A percentile compares a stretch with the other conserved stretches of the same genome.
phyloP scores from a whole-genome alignment of 176 grass and related monocot species.

The maize (Zea mays) region Zm-B73-REFERENCE-NAM-5.0 NC_050105.1:150657001-150657500 shows the following conservation, averaged over 20 bases:
- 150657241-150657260: background rate
- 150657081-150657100: slow-evolving; percentile 2
- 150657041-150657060: background rate
- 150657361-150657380: slow-evolving; percentile 65
- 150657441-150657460: slow-evolving; percentile 96
- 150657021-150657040: slow-evolving; percentile 2
- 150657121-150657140: background rate
- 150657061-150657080: slow-evolving; percentile 11
- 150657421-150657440: slow-evolving; percentile 94
- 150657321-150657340: background rate
- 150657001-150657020: too few species aligned
- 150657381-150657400: background rate
- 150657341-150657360: background rate
- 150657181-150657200: background rate
- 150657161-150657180: background rate
- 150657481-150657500: slow-evolving; percentile 83
- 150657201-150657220: background rate
- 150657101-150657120: background rate
- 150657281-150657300: background rate
- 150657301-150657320: background rate
- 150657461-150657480: slow-evolving; percentile 79
- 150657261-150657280: background rate
- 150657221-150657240: background rate
- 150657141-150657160: background rate
- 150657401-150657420: slow-evolving; percentile 62